These are phyloP conservation scores for Aspergillus sclerotioniger DNA, from an alignment of 495 filamentous ascomycete species.

Conservation along the genomic window DNA sequence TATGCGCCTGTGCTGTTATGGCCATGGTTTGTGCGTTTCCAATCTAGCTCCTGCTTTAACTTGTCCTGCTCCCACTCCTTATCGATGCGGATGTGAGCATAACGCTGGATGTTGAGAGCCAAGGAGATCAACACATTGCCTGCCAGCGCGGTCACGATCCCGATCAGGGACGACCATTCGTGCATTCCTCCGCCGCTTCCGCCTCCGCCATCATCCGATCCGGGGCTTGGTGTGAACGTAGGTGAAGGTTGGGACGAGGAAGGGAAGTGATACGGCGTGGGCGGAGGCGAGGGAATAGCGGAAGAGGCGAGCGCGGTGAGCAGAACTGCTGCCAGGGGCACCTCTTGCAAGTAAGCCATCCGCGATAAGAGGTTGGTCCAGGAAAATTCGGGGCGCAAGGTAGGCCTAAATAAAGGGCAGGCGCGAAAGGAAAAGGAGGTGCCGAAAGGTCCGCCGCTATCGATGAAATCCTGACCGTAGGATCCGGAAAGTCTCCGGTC, in stretches of 20 bases:
- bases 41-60: constrained; percentile 33
- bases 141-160: constrained; percentile 85
- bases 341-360: constrained; percentile 22
- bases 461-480: not conserved
- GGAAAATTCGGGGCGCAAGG: not conserved
- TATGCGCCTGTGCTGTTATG: constrained; percentile 21
- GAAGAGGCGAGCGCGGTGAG: constrained; percentile 30
- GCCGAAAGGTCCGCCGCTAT: constrained; percentile 8
- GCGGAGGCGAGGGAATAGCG: constrained; percentile 24
- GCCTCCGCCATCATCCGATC: constrained; percentile 34
- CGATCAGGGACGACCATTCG: constrained; percentile 90
- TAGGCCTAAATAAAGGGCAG: constrained; percentile 2
- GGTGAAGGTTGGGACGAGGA: constrained; percentile 17
- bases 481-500: not conserved
- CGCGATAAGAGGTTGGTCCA: constrained; percentile 1
- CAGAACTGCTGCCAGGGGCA: constrained; percentile 26
- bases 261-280: constrained; percentile 15
- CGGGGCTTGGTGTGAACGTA: constrained; percentile 16
- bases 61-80: constrained; percentile 57
- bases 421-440: constrained; percentile 1
- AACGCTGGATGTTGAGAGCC: constrained; percentile 94
- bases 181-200: constrained; percentile 51
- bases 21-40: constrained; percentile 23
- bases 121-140: constrained; percentile 93
- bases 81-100: constrained; percentile 81